Percentiles rank a stretch among this genome's conserved stretches.
phyloP scores from a whole-genome alignment of 371 early-diverging fungal genomes.

The Saksenaea vasiformis region DNA sequence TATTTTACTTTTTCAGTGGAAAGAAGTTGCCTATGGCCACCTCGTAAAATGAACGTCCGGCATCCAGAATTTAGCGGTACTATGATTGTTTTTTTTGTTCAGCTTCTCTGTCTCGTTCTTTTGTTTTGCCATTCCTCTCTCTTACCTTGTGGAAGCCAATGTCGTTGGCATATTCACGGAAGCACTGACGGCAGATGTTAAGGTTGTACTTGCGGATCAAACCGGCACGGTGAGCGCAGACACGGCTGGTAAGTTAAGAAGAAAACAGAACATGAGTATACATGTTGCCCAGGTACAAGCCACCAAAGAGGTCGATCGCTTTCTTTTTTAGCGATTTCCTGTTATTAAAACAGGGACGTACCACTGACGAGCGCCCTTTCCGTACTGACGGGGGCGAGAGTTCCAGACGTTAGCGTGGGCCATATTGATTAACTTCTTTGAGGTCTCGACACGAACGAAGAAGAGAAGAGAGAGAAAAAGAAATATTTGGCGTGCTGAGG shows the following conservation, averaged over 20 bases:
- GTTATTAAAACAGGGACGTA: constrained; percentile 38
- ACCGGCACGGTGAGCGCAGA: constrained; percentile 98
- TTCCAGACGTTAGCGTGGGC: constrained; percentile 96
- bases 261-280: neutral
- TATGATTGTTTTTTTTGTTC: constrained; percentile 2
- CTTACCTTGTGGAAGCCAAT: constrained; percentile 96
- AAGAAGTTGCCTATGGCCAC: constrained; percentile 9
- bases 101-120: neutral
- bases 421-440: constrained; percentile 65
- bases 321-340: neutral
- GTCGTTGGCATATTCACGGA: constrained; percentile 98
- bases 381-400: constrained; percentile 95
- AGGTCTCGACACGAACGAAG: constrained; percentile 19
- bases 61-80: constrained; percentile 23
- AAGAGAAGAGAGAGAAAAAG: constrained; percentile 20
- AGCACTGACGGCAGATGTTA: constrained; percentile 99
- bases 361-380: constrained; percentile 99
- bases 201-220: constrained; percentile 99
- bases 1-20: neutral
- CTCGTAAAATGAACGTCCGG: neutral
- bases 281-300: neutral
- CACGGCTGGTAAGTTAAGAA: constrained; percentile 82
- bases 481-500: constrained; percentile 13
- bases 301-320: neutral
- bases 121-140: neutral